These are phyloP conservation scores for Paraphoma chrysanthemicola DNA, from an alignment of 2,329 filamentous ascomycete genomes.

Conservation along the genomic window DNA sequence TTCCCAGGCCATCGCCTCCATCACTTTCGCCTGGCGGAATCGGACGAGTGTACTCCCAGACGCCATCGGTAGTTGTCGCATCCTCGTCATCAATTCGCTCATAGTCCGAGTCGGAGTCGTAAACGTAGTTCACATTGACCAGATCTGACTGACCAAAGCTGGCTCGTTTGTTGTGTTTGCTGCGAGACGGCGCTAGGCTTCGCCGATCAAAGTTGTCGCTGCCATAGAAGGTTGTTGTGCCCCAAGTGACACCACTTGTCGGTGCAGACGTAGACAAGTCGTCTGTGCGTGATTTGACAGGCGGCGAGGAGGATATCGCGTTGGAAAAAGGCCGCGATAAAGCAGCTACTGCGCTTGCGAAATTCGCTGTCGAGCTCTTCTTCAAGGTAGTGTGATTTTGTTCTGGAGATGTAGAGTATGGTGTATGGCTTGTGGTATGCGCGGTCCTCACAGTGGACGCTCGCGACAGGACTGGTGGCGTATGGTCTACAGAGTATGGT, in stretches of 20 bases:
- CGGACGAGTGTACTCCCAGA: conserved; percentile 31
- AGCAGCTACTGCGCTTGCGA: conserved; percentile 49
- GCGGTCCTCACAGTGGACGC: conserved; percentile 44
- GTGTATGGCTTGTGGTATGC: conserved; percentile 46
- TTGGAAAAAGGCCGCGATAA: conserved; percentile 50
- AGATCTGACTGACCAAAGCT: conserved; percentile 44
- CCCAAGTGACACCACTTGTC: conserved; percentile 56
- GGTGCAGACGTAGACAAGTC: conserved; percentile 53
- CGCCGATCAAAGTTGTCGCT: conserved; percentile 39
- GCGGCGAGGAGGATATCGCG: conserved; percentile 48
- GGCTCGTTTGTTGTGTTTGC: conserved; percentile 48
- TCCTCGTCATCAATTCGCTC: conserved; percentile 25
- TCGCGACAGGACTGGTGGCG: conserved; percentile 57
- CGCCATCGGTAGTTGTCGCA: conserved; percentile 18
- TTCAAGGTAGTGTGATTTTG: conserved; percentile 40
- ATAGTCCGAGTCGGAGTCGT: conserved; percentile 44
- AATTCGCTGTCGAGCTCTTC: conserved; percentile 44
- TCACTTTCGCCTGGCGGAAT: conserved; percentile 18
- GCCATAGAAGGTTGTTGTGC: conserved; percentile 51
- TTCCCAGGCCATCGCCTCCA: conserved; percentile 13
- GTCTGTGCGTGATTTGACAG: conserved; percentile 42
- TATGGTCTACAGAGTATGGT: conserved; percentile 60
- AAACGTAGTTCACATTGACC: conserved; percentile 36
- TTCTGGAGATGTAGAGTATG: conserved; percentile 53
- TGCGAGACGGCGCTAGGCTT: conserved; percentile 33